A percentile compares a stretch with the other conserved stretches of the same genome.
Evolutionary conservation across 257 asterid species (phyloP).

Genomic region (Leptodermis oblonga): DNA sequence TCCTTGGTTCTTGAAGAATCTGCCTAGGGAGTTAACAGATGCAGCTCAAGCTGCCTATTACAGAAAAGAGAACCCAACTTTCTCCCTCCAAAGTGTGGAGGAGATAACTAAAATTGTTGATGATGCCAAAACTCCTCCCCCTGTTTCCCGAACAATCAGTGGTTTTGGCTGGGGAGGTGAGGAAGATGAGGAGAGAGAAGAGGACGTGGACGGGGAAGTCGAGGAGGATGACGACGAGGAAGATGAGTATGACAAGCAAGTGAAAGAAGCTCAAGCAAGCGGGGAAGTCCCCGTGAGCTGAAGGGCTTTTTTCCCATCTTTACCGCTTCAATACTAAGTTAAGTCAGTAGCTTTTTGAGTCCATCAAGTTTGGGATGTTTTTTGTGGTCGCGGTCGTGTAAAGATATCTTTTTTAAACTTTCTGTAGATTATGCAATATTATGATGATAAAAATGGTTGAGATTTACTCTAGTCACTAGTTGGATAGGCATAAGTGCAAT

Average conservation of each 20-base stretch:
- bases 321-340: neutral
- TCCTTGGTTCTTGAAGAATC: constrained; percentile 79
- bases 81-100: constrained; percentile 57
- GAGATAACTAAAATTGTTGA: constrained; percentile 69
- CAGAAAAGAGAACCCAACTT: constrained; percentile 60
- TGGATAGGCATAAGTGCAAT: neutral
- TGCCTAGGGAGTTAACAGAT: constrained; percentile 73
- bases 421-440: constrained; percentile 20
- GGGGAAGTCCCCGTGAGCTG: constrained; percentile 56
- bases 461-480: constrained; percentile 6
- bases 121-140: constrained; percentile 64
- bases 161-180: constrained; percentile 73
- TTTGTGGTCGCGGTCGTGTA: constrained; percentile 19
- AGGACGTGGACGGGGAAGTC: constrained; percentile 39
- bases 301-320: constrained; percentile 10
- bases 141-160: constrained; percentile 51
- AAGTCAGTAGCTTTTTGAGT: constrained; percentile 5
- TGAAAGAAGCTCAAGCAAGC: constrained; percentile 70
- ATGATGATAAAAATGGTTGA: constrained; percentile 10
- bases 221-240: constrained; percentile 46
- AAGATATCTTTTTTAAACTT: constrained; percentile 3
- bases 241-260: constrained; percentile 77
- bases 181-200: constrained; percentile 51
- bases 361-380: constrained; percentile 9
- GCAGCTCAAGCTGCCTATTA: constrained; percentile 62